Percentiles rank a stretch among this genome's conserved stretches.
These are phyloP conservation scores for Wickerhamiella bombiphila DNA, from an alignment of 805 yeast species.

Conservation along the genomic window DNA sequence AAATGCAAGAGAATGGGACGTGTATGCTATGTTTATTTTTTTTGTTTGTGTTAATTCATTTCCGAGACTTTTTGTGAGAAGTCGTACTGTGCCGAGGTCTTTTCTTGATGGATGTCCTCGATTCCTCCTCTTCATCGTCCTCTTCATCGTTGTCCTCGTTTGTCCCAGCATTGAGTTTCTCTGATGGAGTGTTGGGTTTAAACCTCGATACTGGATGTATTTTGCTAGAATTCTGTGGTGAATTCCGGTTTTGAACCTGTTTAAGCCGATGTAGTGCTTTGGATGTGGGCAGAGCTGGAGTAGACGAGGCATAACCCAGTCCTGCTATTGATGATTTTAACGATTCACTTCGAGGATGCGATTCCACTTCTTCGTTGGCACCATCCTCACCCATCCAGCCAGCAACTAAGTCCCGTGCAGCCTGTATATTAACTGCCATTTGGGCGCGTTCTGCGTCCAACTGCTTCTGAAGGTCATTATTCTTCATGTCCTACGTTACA, in stretches of 20 bases:
- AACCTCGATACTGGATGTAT: no score
- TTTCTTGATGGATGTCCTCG: no score
- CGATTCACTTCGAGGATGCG: neutral
- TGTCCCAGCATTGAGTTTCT: no score
- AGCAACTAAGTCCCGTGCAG: constrained; percentile 13
- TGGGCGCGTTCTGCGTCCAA: constrained; percentile 16
- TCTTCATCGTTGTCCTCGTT: constrained; percentile 5
- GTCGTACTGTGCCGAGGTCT: no score
- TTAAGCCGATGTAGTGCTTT: neutral
- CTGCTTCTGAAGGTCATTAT: constrained; percentile 9
- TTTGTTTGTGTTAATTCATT: no score
- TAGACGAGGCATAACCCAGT: constrained; percentile 6
- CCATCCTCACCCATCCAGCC: constrained; percentile 13
- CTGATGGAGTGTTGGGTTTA: no score
- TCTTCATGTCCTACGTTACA: no score
- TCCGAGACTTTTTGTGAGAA: no score
- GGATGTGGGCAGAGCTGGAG: constrained; percentile 1
- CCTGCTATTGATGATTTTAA: constrained; percentile 8
- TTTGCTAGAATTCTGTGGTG: neutral
- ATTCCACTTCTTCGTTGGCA: constrained; percentile 5
- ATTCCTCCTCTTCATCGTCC: no score
- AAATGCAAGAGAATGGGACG: no score
- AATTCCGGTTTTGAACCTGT: neutral
- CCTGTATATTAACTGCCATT: constrained; percentile 11
- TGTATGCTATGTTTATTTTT: no score